Conservation (phyloP, 441 rosid species). For the Populus trichocarpa region DNA sequence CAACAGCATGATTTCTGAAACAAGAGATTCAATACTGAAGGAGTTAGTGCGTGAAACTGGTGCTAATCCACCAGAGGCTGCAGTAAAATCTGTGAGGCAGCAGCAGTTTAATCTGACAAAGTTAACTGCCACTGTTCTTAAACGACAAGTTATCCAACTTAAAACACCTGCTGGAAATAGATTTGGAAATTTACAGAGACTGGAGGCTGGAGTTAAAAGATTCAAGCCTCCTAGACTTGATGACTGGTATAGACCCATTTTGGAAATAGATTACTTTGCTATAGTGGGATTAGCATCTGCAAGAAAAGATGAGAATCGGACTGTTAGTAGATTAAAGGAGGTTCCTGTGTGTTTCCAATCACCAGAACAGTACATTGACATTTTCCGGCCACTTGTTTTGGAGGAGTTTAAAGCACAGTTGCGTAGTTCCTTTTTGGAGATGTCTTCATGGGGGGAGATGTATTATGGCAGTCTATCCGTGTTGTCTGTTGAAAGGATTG, state of each 20-base stretch:
- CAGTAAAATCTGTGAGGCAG: conserved; percentile 45
- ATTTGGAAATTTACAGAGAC: conserved; percentile 52
- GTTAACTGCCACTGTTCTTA: conserved; percentile 55
- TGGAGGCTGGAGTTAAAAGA: conserved; percentile 65
- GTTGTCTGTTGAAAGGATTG: conserved; percentile 93
- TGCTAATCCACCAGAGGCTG: conserved; percentile 53
- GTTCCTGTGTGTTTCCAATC: conserved; percentile 86
- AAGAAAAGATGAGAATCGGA: conserved; percentile 42
- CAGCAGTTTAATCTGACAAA: conserved; percentile 41
- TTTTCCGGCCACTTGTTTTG: conserved; percentile 89
- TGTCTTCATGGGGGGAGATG: conserved; percentile 85
- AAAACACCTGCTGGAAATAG: conserved; percentile 59
- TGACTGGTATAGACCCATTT: conserved; percentile 92
- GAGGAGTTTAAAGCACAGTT: conserved; percentile 99
- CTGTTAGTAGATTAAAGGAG: conserved; percentile 58
- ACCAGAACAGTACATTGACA: conserved; percentile 75
- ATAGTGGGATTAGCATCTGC: conserved; percentile 61
- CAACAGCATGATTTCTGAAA: conserved; percentile 33
- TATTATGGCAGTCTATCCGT: conserved; percentile 79
- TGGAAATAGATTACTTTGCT: conserved; percentile 86
- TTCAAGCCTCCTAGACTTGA: conserved; percentile 90
- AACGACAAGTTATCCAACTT: conserved; percentile 94
- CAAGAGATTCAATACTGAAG: conserved; percentile 44
- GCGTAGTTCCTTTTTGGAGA: conserved; percentile 71
- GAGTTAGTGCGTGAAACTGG: conserved; percentile 46